Base-by-base conservation (phyloP, 2,329 filamentous ascomycete genomes). In the Trichophaea hybrida region DNA sequence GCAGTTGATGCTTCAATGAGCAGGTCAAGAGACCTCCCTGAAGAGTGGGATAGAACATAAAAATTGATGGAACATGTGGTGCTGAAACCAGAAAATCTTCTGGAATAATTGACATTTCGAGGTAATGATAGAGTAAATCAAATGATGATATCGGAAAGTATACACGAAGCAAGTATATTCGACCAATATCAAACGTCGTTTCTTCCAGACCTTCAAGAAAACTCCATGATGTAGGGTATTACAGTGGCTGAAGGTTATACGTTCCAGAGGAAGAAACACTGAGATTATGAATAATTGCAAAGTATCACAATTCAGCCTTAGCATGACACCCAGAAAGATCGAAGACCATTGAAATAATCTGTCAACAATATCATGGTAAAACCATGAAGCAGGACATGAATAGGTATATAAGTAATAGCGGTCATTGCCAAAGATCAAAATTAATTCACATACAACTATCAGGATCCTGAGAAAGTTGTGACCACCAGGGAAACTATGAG, bases 11-110 rank as follows among this genome's bases (percentile, higher is more conserved):
- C 46, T 10, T 31, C 62, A 15, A 62, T 55, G 6, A 43, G 58
- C n/a, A 55, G 50, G 50, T 64, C 57, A 31, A 58, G 60, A 62
- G 60, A 62, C 46, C 58, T 62, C 6, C 54, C 57, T 60, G 49
- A 59, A 33, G 56, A 58, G 48, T 46, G 54, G 43, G 49, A 64
- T 57, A 49, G 60, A 61, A 10, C 54, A 49, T 15, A 59, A 2
- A 4, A 13, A 15, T 37, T 38, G 6, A 34, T 57, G 24, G 15
- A 33, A 17, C 52, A 60, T 13, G 12, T 35, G 1, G 15, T 59
- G 6, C 17, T 57, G 31, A 54, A 61, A n/a, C 40, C 34, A 5
- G 37, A 54, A 5, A 61, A 58, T 24, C 32, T 58, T 13, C 15
- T 40, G 4, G 17, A 34, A 5, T n/a, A 57, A 7, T 12, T 44